Evolutionary conservation across 768 basidiomycete species (phyloP), one percentile per base, ranked within the genome.

Genomic region (Phylloporus scabripes): DNA sequence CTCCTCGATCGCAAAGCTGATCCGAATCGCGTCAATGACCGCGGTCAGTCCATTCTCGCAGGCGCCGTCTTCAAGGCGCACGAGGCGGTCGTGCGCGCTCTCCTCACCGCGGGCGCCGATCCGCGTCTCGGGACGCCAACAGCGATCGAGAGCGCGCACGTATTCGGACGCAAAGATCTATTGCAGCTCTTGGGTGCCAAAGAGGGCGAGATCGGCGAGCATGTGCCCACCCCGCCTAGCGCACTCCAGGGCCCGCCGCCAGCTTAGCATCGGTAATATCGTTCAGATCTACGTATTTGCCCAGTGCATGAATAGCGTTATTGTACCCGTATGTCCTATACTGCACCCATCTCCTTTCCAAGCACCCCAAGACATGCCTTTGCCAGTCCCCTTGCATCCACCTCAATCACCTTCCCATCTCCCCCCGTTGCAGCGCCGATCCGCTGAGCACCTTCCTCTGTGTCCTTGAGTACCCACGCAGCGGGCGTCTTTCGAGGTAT

Each of bases 61-160:
- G 88, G 87, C 3, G 87, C 83, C 0, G 79, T 89, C 0, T 91
- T 88, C 71, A 90, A 90, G 64, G 77, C 72, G 0, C 73, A 85
- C 58, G 76, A 79, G 48, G 81, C 79, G 7, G 72, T 88, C 40
- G 82, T 85, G 1, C 71, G 71, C n/a, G 67, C 71, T 1, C 73
- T 91, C 24, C 62, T 78, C 20, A 56, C 61, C 6, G 68, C 54
- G 1, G 73, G 78, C 4, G 87, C 87, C 0, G 77, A 89, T 65
- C 84, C 87, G 2, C 71, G 81, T 40, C 50, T 72, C 12, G 88
- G 87, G 6, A 74, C 65, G 21, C 87, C 87, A 2, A 85, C 74
- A 21, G 88, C 85, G 0, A 79, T 84, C 38, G 77, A 87, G 58
- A 74, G 79, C 0, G 84, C 84, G 7, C 71, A 78, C 52, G 81